A percentile compares a stretch with the other conserved stretches of the same genome.
These are phyloP conservation scores for Fagus crenata DNA, from an alignment of 306 rosid species.

Conservation along the genomic window DNA sequence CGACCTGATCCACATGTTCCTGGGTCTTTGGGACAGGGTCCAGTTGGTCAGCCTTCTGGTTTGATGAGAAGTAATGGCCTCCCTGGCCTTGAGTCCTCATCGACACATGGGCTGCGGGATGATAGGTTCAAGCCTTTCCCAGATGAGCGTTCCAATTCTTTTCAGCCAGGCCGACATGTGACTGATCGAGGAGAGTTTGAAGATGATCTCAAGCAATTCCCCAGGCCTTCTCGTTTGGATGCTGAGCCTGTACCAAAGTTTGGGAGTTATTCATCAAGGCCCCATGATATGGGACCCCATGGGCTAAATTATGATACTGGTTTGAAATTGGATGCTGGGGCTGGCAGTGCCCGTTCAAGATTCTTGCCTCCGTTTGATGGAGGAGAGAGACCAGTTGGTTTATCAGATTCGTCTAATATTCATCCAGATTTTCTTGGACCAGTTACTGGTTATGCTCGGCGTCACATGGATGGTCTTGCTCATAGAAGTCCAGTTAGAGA, in stretches of 20 bases:
- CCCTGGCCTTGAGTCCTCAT: constrained; percentile 41
- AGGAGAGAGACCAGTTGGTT: constrained; percentile 56
- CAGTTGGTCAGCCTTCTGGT: constrained; percentile 35
- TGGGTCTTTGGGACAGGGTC: constrained; percentile 32
- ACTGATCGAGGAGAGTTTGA: constrained; percentile 58
- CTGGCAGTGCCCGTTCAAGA: constrained; percentile 40
- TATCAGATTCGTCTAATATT: constrained; percentile 42
- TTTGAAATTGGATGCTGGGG: constrained; percentile 32
- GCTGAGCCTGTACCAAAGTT: constrained; percentile 54
- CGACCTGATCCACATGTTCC: constrained; percentile 28
- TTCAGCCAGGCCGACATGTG: constrained; percentile 36
- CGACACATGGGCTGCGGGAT: constrained; percentile 49
- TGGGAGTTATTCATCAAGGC: constrained; percentile 49
- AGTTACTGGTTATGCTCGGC: constrained; percentile 56
- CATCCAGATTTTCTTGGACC: constrained; percentile 59
- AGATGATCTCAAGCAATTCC: constrained; percentile 65
- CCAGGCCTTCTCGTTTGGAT: constrained; percentile 54
- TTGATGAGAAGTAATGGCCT: constrained; percentile 40
- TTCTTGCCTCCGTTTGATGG: constrained; percentile 45
- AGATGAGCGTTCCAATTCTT: constrained; percentile 37
- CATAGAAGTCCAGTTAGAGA: constrained; percentile 71
- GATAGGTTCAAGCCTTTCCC: constrained; percentile 68
- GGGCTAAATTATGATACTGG: constrained; percentile 40
- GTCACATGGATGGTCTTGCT: constrained; percentile 55
- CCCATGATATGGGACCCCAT: constrained; percentile 46